Conservation (phyloP, 305 asterid genomes). For the Plantago coronopus region DNA sequence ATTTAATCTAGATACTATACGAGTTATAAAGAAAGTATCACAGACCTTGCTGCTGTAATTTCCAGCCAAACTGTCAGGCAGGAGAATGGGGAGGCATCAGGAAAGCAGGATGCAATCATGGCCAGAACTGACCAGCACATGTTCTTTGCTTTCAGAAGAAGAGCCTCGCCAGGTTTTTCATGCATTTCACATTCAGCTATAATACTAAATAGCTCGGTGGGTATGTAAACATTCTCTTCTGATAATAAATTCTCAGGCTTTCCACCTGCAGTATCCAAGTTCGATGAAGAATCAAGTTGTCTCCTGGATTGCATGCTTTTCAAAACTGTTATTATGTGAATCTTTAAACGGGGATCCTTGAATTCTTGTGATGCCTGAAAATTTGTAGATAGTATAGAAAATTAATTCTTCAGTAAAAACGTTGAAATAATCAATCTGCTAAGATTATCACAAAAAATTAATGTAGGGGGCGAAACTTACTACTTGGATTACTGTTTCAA, state of each 20-base stretch:
- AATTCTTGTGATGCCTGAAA: conserved; percentile 87
- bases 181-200: conserved; percentile 88
- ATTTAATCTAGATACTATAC: conserved; percentile 17
- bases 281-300: conserved; percentile 43
- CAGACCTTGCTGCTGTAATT: conserved; percentile 96
- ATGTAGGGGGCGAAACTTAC: conserved; percentile 48
- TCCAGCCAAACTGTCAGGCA: conserved; percentile 97
- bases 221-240: conserved; percentile 54
- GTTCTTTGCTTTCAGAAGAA: conserved; percentile 90
- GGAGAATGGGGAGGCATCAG: conserved; percentile 78
- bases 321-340: conserved; percentile 83
- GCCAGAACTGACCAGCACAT: conserved; percentile 97
- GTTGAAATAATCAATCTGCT: conserved; percentile 13
- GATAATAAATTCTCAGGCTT: conserved; percentile 39
- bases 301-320: conserved; percentile 77
- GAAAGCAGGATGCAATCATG: conserved; percentile 91
- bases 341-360: conserved; percentile 71
- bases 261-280: conserved; percentile 44
- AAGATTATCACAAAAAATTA: conserved; percentile 14
- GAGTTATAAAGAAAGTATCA: conserved; percentile 23
- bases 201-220: conserved; percentile 90
- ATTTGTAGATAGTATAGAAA: conserved; percentile 21
- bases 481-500: conserved; percentile 79
- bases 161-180: conserved; percentile 87
- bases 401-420: conserved; percentile 20